phyloP scores from a whole-genome alignment of 192 early-diverging fungal genomes.

The Rhizophagus prolifer region DNA sequence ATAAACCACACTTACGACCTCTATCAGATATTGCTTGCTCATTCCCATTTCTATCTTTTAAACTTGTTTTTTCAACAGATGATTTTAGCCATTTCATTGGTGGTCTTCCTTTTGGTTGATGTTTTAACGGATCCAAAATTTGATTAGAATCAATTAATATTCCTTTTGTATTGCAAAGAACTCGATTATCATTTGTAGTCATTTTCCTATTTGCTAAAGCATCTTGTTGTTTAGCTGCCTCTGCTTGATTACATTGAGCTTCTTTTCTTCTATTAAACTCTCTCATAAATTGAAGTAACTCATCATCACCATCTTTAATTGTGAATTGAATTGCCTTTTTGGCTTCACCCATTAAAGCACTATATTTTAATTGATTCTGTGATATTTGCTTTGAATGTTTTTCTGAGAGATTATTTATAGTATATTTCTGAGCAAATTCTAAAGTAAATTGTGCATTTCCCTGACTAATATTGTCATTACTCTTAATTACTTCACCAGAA shows the following conservation, averaged over 20 bases:
- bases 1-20: no score
- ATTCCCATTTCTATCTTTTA: no score
- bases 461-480: background rate
- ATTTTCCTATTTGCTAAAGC: no score
- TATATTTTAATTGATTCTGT: background rate
- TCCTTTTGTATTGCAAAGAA: no score
- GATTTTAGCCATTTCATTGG: no score
- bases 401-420: slow-evolving; percentile 2
- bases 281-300: background rate
- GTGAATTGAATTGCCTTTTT: background rate
- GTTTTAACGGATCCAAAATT: no score
- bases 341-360: background rate
- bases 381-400: background rate
- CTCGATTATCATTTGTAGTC: no score
- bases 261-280: background rate
- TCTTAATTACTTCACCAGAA: background rate
- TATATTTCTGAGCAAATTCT: background rate
- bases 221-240: no score
- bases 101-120: no score
- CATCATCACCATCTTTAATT: background rate
- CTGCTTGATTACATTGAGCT: background rate
- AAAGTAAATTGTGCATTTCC: background rate
- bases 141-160: no score
- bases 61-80: no score
- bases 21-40: no score